These are phyloP conservation scores for Erodium texanum DNA, from an alignment of 441 rosid genomes.

Conservation along the genomic window DNA sequence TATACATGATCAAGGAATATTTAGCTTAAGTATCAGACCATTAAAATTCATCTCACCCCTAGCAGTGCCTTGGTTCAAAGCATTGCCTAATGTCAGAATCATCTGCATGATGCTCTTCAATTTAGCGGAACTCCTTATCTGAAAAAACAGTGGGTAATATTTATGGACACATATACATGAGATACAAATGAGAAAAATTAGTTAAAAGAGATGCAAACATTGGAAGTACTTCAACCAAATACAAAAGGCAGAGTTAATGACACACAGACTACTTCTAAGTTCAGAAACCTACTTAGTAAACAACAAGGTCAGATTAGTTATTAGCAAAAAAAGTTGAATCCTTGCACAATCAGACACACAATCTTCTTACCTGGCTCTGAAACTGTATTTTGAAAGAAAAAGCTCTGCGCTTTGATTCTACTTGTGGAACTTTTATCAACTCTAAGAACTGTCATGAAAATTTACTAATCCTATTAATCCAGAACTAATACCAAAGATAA, in stretches of 20 bases:
- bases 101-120: constrained; percentile 84
- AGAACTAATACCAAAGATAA: constrained; percentile 1
- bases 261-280: constrained; percentile 59
- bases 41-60: constrained; percentile 53
- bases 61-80: constrained; percentile 92
- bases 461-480: constrained; percentile 13
- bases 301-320: not conserved
- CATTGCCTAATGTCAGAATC: constrained; percentile 86
- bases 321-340: not conserved
- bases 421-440: constrained; percentile 85
- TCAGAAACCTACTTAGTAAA: constrained; percentile 61
- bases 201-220: not conserved
- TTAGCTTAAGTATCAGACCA: not conserved
- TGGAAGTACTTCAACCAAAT: constrained; percentile 10
- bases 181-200: not conserved
- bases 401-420: constrained; percentile 86
- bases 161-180: not conserved
- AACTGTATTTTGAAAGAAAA: constrained; percentile 84
- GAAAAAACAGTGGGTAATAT: constrained; percentile 24
- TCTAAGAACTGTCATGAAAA: constrained; percentile 70
- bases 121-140: constrained; percentile 70
- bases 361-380: constrained; percentile 53
- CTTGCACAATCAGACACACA: not conserved
- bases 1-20: not conserved
- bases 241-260: constrained; percentile 44